Evolutionary conservation across 2,329 filamentous ascomycete genomes (phyloP), one percentile per base, ranked within the genome.

Genomic region (Calonectria hongkongensis): DNA sequence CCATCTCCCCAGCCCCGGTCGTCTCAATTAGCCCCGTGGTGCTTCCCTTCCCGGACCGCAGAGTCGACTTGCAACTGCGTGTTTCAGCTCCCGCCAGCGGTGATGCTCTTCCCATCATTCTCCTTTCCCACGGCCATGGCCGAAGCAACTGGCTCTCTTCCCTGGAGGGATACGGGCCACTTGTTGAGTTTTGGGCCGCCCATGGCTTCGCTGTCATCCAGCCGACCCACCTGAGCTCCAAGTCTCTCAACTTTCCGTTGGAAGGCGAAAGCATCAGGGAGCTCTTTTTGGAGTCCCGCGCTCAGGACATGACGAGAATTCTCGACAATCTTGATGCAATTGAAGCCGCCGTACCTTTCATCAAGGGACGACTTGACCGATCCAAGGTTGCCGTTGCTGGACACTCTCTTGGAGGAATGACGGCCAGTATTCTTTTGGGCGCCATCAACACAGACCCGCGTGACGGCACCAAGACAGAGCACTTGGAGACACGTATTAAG

Each of bases 191-290:
- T 68, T 80, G 74, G 74, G 80, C 80, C 6, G 74, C 74, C 0
- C 80, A 79, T 43, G 80, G 80, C 6, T 81, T 81, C 33, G 78
- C 75, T 2, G 80, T 81, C 43, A 75, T 81, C 28, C 80, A 81
- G 13, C 79, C 80, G 2, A 81, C 80, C 0, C 80, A 80, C 16
- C 18, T 80, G 30, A 80, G 76, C 64, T 80, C 80, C 8, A 71
- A 71, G 0, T 72, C 75, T 2, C 58, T 81, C 0, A 70, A 47
- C 1, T 68, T 74, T 5, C 60, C 74, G 0, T 2, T 74, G 0
- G 58, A 66, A 0, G 41, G 50, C 0, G 74, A 76, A 4, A 74
- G 65, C 0, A 70, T 79, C 3, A 66, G 70, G 0, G 79, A 79
- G 0, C 60, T 79, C 0, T 78, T 76, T 12, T 73, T 80, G 63